Conservation (phyloP, 805 yeast genomes). For the Lipomyces lipofer region DNA sequence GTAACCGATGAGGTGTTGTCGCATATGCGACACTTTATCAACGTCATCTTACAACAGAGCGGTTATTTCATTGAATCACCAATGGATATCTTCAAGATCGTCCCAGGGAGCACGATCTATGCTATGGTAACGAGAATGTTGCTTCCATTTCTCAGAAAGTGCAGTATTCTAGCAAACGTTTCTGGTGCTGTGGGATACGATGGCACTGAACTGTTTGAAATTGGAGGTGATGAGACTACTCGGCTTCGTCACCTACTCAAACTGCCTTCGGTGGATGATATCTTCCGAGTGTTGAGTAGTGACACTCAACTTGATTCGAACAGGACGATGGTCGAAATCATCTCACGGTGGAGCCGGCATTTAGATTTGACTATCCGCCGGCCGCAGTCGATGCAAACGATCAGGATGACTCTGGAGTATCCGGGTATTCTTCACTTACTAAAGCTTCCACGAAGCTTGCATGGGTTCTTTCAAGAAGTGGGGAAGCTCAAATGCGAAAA, state of each 20-base stretch:
- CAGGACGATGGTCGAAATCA: conserved; percentile 13
- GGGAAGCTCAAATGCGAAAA: conserved; percentile 36
- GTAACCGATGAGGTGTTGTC: neutral
- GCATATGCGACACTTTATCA: conserved; percentile 7
- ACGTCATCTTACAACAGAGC: conserved; percentile 4
- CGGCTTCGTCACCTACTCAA: conserved; percentile 53
- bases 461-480: conserved; percentile 63
- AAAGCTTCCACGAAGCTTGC: conserved; percentile 65
- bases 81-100: neutral
- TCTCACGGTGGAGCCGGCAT: conserved; percentile 27
- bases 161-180: conserved; percentile 57
- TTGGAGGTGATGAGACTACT: conserved; percentile 52
- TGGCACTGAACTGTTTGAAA: conserved; percentile 34
- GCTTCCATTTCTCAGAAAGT: conserved; percentile 65
- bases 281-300: conserved; percentile 7
- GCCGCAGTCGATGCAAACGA: conserved; percentile 12
- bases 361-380: conserved; percentile 18
- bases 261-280: conserved; percentile 36
- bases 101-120: conserved; percentile 13
- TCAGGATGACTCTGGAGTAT: conserved; percentile 40
- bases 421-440: conserved; percentile 67
- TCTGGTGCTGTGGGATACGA: conserved; percentile 51
- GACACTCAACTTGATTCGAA: conserved; percentile 3
- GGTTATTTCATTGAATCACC: neutral
- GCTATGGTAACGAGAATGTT: conserved; percentile 39